phyloP scores from a whole-genome alignment of 257 asterid species.

The Nicotiana otophora region DNA sequence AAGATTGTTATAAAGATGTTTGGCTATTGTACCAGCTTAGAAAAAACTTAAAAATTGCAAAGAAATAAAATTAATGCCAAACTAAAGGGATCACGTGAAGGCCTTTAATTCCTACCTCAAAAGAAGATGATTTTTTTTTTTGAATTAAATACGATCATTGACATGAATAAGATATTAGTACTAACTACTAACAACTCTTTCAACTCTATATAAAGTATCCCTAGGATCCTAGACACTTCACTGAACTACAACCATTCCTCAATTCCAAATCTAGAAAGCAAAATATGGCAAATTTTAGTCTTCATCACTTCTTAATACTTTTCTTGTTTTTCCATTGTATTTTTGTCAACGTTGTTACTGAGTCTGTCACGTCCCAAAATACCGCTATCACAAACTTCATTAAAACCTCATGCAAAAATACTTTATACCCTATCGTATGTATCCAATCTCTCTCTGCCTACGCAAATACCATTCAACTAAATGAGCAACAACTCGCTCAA shows the following conservation, averaged over 20 bases:
- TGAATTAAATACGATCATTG: neutral
- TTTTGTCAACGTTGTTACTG: neutral
- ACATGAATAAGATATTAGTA: neutral
- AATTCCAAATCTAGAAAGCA: neutral
- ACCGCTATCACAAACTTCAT: slow-evolving; percentile 28
- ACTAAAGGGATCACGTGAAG: neutral
- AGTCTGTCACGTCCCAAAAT: slow-evolving; percentile 5
- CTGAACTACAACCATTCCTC: neutral
- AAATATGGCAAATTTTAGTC: slow-evolving; percentile 28
- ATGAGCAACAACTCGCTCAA: slow-evolving; percentile 41
- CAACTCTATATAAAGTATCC: slow-evolving; percentile 22
- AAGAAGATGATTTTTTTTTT: neutral
- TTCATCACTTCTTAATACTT: slow-evolving; percentile 17
- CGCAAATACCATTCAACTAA: slow-evolving; percentile 31
- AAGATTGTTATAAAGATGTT: too few species aligned
- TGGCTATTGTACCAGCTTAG: rapidly evolving
- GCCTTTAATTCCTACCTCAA: neutral
- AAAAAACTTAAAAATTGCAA: too few species aligned
- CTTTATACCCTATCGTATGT: slow-evolving; percentile 52
- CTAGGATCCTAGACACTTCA: neutral
- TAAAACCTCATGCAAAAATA: slow-evolving; percentile 39
- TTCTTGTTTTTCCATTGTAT: slow-evolving; percentile 23
- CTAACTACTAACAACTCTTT: too few species aligned
- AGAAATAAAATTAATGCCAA: neutral
- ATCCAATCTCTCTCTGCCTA: slow-evolving; percentile 39